Percentiles rank a stretch among this genome's conserved stretches.
Conservation (phyloP, 768 basidiomycete species). For the Boletus rex-veris region DNA sequence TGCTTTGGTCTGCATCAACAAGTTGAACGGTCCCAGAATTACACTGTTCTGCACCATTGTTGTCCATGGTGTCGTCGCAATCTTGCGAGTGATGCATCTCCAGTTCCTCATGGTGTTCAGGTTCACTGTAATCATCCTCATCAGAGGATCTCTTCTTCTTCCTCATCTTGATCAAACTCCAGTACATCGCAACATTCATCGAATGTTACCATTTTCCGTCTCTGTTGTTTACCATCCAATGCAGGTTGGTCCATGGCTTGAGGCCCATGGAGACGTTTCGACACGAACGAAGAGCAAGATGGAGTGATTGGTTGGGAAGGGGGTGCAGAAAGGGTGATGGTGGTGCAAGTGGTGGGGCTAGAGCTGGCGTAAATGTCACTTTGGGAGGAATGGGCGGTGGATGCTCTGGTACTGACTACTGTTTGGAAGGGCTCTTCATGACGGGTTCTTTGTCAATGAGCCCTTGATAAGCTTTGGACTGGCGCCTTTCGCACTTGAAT, state of each 20-base stretch:
- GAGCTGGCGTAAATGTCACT: background rate
- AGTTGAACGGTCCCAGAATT: too few relatives aligned
- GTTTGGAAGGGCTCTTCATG: constrained; percentile 76
- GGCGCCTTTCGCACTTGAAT: constrained; percentile 67
- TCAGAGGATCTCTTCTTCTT: too few relatives aligned
- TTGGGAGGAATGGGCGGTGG: constrained; percentile 30
- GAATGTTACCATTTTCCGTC: too few relatives aligned
- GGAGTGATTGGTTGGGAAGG: constrained; percentile 27
- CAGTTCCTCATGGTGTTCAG: too few relatives aligned
- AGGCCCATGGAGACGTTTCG: constrained; percentile 72
- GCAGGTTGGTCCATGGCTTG: constrained; percentile 46
- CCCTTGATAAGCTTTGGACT: constrained; percentile 70
- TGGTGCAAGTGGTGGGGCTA: constrained; percentile 7
- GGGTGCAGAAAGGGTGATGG: constrained; percentile 43
- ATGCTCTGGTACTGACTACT: constrained; percentile 22
- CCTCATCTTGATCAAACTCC: too few relatives aligned
- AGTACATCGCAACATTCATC: too few relatives aligned
- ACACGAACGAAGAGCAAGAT: constrained; percentile 64
- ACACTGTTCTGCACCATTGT: too few relatives aligned
- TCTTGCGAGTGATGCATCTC: too few relatives aligned
- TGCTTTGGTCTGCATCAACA: too few relatives aligned
- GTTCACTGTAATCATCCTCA: too few relatives aligned
- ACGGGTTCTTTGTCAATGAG: constrained; percentile 76
- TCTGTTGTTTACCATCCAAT: constrained; percentile 30
- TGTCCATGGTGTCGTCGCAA: too few relatives aligned